Conservation (phyloP, 306 rosid species). For the Trifolium dubium region DNA sequence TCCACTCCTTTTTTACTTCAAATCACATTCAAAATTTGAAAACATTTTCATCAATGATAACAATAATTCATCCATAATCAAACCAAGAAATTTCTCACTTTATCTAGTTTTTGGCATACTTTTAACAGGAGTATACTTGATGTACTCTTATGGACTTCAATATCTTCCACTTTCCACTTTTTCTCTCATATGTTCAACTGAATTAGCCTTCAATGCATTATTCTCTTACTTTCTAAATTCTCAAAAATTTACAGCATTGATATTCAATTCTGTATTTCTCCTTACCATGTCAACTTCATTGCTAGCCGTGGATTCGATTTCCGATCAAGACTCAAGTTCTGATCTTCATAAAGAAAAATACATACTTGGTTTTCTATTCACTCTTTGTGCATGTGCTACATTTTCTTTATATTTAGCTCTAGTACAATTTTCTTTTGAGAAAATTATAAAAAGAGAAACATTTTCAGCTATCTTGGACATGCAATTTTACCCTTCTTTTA, state of each 20-base stretch:
- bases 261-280: neutral
- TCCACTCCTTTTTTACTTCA: slow-evolving; percentile 52
- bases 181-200: slow-evolving; percentile 4
- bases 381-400: slow-evolving; percentile 9
- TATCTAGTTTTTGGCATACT: slow-evolving; percentile 33
- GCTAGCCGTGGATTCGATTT: neutral
- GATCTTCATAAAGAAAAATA: neutral
- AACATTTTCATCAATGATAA: neutral
- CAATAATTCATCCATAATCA: slow-evolving; percentile 28
- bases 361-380: slow-evolving; percentile 3
- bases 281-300: neutral
- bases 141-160: slow-evolving; percentile 54
- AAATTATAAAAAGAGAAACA: slow-evolving; percentile 52
- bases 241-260: neutral
- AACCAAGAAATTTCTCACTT: slow-evolving; percentile 39
- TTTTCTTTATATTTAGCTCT: slow-evolving; percentile 56
- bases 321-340: neutral
- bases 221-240: neutral
- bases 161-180: neutral
- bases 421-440: slow-evolving; percentile 58
- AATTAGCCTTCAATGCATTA: slow-evolving; percentile 12
- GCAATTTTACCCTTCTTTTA: slow-evolving; percentile 54
- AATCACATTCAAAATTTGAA: neutral
- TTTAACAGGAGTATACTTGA: slow-evolving; percentile 53
- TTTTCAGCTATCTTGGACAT: slow-evolving; percentile 55